Evolutionary conservation across 2,329 filamentous ascomycete genomes (phyloP).

Genomic region (Fusarium subglutinans): DNA sequence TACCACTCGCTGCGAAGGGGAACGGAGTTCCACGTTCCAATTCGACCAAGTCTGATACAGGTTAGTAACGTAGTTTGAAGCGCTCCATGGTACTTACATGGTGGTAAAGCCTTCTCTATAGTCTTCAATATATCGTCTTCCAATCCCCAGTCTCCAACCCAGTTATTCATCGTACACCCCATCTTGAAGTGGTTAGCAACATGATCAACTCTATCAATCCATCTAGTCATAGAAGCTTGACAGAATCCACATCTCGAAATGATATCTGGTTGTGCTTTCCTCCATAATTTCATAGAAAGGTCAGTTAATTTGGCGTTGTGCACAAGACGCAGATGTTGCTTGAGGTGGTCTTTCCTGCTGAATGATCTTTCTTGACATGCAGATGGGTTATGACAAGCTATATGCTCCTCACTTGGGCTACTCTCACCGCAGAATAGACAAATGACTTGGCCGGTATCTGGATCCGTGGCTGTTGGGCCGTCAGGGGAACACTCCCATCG

Average conservation of each 20-base stretch:
- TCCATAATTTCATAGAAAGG: constrained; percentile 46
- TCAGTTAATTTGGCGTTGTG: constrained; percentile 51
- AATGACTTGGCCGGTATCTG: constrained; percentile 36
- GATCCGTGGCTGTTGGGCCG: constrained; percentile 48
- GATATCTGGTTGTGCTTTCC: constrained; percentile 47
- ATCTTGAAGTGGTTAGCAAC: constrained; percentile 54
- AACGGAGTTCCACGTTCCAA: constrained; percentile 29
- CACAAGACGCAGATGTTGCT: constrained; percentile 54
- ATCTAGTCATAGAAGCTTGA: constrained; percentile 47
- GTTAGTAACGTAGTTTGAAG: not conserved
- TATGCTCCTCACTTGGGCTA: constrained; percentile 46
- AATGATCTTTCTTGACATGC: constrained; percentile 61
- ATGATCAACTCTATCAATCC: constrained; percentile 49
- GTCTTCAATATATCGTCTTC: constrained; percentile 48
- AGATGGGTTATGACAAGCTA: constrained; percentile 48
- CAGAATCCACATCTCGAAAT: constrained; percentile 54
- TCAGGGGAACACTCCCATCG: constrained; percentile 55
- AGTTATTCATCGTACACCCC: constrained; percentile 53
- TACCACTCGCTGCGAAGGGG: constrained; percentile 28
- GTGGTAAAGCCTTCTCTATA: constrained; percentile 53
- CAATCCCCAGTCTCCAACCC: constrained; percentile 56
- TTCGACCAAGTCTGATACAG: constrained; percentile 27
- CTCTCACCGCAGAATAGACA: constrained; percentile 51
- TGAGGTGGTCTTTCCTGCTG: constrained; percentile 55
- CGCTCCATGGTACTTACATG: constrained; percentile 41